These are phyloP conservation scores for Barnettozyma hawaiiensis DNA, from an alignment of 1,139 yeast genomes.

Conservation along the genomic window DNA sequence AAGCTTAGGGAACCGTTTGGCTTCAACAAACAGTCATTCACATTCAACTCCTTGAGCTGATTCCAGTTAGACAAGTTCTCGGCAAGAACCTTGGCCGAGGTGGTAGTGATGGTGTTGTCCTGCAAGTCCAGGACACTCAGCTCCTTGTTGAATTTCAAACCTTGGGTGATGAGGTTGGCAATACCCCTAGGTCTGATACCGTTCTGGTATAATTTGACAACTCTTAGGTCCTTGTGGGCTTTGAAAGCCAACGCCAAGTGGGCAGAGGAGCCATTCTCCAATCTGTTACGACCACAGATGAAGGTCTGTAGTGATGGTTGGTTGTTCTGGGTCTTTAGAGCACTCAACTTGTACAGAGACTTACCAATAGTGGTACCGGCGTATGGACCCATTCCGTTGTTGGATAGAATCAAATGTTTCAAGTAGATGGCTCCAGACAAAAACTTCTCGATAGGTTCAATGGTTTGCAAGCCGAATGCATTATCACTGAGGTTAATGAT, in stretches of 20 bases:
- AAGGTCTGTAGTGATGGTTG: constrained; percentile 61
- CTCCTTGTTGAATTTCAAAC: constrained; percentile 55
- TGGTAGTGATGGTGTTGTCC: constrained; percentile 88
- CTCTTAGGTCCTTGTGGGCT: constrained; percentile 63
- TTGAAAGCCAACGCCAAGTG: constrained; percentile 72
- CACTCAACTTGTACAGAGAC: constrained; percentile 70
- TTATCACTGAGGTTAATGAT: constrained; percentile 86
- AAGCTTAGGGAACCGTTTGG: constrained; percentile 62
- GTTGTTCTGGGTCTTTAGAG: constrained; percentile 46
- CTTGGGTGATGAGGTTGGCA: constrained; percentile 64
- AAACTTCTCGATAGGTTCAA: constrained; percentile 79
- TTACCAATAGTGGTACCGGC: constrained; percentile 93
- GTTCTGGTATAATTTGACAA: constrained; percentile 82
- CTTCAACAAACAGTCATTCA: constrained; percentile 85
- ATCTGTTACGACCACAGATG: constrained; percentile 92
- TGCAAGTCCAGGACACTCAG: constrained; percentile 79
- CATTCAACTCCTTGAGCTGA: constrained; percentile 64
- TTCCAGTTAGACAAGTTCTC: constrained; percentile 50
- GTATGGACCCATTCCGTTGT: constrained; percentile 96
- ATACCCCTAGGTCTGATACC: constrained; percentile 96
- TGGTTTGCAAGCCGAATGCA: constrained; percentile 94
- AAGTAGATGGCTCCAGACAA: constrained; percentile 71
- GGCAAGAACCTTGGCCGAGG: constrained; percentile 75
- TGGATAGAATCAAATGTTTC: constrained; percentile 81
- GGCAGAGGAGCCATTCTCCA: constrained; percentile 86